Percentiles rank a stretch among this genome's conserved stretches.
Evolutionary conservation across 306 rosid species (phyloP).

Genomic region (Pterocarpus santalinus): DNA sequence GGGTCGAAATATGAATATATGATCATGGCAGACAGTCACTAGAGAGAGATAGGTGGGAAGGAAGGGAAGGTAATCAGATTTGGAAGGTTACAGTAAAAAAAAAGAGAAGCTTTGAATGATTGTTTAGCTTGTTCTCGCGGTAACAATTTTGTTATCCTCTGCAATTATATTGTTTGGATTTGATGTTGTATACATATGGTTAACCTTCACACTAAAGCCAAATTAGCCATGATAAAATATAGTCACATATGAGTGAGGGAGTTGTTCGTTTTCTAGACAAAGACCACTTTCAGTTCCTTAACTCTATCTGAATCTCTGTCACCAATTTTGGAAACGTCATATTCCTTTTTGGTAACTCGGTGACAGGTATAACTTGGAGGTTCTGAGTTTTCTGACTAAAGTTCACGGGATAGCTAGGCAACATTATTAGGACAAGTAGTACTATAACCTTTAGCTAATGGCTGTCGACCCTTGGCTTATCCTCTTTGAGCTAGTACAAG

Average conservation of each 20-base stretch:
- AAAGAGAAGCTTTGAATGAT: not conserved
- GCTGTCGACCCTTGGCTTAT: not conserved
- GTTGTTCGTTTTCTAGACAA: not conserved
- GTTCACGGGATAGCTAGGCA: constrained; percentile 34
- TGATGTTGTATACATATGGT: not conserved
- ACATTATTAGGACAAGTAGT: constrained; percentile 2
- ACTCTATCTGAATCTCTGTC: not conserved
- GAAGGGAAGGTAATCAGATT: not conserved
- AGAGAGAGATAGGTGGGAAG: not conserved
- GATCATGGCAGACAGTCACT: not conserved
- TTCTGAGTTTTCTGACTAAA: constrained; percentile 26
- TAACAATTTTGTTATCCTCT: too few relatives aligned
- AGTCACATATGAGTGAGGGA: not conserved
- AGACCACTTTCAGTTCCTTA: not conserved
- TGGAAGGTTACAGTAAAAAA: not conserved
- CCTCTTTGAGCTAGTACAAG: not conserved
- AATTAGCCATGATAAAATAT: not conserved
- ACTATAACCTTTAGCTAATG: constrained; percentile 1
- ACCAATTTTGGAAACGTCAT: constrained; percentile 24
- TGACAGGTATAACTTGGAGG: constrained; percentile 31
- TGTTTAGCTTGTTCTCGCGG: not conserved
- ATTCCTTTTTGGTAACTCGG: not conserved
- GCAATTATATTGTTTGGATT: not conserved
- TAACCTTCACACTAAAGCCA: not conserved
- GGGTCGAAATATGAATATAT: not conserved